These are phyloP conservation scores for Hypocreales sp. DNA, from an alignment of 2,329 filamentous ascomycete species.

Conservation along the genomic window DNA sequence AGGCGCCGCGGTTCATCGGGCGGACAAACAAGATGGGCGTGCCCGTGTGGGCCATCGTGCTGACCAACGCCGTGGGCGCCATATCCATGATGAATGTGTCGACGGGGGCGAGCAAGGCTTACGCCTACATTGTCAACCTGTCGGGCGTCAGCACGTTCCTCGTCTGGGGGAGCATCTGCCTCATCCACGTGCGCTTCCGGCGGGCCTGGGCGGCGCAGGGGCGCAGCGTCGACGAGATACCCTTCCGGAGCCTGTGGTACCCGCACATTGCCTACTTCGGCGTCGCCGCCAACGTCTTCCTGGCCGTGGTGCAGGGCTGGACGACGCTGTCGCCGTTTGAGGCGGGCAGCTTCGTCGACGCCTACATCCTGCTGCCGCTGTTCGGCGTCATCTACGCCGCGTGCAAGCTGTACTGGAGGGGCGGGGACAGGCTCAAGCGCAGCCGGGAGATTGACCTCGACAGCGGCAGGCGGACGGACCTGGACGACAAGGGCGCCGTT, in stretches of 20 bases:
- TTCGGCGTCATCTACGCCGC: slow-evolving; percentile 40
- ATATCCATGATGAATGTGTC: slow-evolving; percentile 63
- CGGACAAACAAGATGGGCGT: slow-evolving; percentile 51
- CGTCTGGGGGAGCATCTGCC: slow-evolving; percentile 55
- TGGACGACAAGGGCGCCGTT: slow-evolving; percentile 26
- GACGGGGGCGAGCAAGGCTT: slow-evolving; percentile 49
- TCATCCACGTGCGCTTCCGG: slow-evolving; percentile 59
- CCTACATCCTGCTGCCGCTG: slow-evolving; percentile 44
- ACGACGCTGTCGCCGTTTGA: slow-evolving; percentile 41
- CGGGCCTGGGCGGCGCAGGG: slow-evolving; percentile 45
- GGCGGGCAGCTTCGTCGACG: slow-evolving; percentile 44
- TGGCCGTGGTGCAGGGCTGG: slow-evolving; percentile 48
- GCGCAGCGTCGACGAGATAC: slow-evolving; percentile 34
- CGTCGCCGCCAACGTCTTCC: slow-evolving; percentile 38
- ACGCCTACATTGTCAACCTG: slow-evolving; percentile 55
- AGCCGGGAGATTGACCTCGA: slow-evolving; percentile 39
- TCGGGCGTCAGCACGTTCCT: slow-evolving; percentile 56
- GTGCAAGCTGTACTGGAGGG: slow-evolving; percentile 35
- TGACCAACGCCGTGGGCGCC: slow-evolving; percentile 56
- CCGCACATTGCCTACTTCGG: slow-evolving; percentile 46
- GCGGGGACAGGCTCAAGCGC: slow-evolving; percentile 33
- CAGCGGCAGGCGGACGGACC: slow-evolving; percentile 36
- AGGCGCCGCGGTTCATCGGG: slow-evolving; percentile 54
- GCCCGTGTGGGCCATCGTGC: slow-evolving; percentile 43
- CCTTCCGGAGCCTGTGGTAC: slow-evolving; percentile 37